These are phyloP conservation scores for Westerdykella aurantiaca DNA, from an alignment of 2,329 filamentous ascomycete species.

Conservation along the genomic window DNA sequence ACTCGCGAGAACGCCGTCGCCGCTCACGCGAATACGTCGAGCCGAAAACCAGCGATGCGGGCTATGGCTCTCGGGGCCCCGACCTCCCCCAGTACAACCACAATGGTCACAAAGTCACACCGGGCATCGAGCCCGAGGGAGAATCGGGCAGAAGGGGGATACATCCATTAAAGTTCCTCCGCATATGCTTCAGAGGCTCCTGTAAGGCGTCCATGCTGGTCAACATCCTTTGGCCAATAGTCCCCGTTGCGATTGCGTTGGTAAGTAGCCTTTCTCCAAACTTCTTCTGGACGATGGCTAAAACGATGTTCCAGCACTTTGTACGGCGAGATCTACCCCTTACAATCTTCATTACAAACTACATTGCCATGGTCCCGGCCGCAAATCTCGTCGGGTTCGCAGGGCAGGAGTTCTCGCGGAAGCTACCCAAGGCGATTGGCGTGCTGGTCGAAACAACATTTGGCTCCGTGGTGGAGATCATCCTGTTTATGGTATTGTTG, in stretches of 20 bases:
- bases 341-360: conserved; percentile 63
- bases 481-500: conserved; percentile 74
- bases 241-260: conserved; percentile 65
- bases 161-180: conserved; percentile 58
- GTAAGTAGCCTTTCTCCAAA: conserved; percentile 22
- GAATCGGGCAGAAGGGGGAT: conserved; percentile 65
- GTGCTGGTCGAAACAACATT: conserved; percentile 56
- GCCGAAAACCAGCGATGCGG: conserved; percentile 4
- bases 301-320: conserved; percentile 40
- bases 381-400: conserved; percentile 72
- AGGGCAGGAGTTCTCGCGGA: conserved; percentile 65
- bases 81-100: conserved; percentile 38
- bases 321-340: conserved; percentile 53
- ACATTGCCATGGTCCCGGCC: conserved; percentile 71
- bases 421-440: conserved; percentile 67
- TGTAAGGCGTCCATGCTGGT: conserved; percentile 58
- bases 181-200: conserved; percentile 59
- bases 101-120: conserved; percentile 41
- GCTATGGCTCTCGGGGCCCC: conserved; percentile 5
- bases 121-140: conserved; percentile 47
- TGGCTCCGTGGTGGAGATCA: conserved; percentile 72
- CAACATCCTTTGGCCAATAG: conserved; percentile 70
- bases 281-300: not conserved
- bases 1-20: not conserved
- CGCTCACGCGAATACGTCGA: conserved; percentile 5